Evolutionary conservation across 495 filamentous ascomycete species (phyloP), one percentile per base, ranked within the genome.

Genomic region (Podospora sp.): DNA sequence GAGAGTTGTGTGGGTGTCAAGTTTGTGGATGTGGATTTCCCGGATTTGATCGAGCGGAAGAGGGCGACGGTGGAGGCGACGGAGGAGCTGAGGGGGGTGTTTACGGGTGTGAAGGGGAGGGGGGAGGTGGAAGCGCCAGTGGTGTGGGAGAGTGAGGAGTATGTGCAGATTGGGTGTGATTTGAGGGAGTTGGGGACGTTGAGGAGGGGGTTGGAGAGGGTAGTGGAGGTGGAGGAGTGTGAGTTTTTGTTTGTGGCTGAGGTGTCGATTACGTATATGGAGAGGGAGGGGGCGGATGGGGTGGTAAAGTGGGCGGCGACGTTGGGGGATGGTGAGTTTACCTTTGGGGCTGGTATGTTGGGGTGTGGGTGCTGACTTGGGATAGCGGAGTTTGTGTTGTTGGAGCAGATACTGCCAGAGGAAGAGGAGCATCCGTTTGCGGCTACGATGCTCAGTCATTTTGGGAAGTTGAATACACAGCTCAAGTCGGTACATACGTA

Each of bases 201-300:
- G 8, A 78, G 87, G 52, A 67, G 79, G 21, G 79, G 86, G 22
- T 77, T 97, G 36, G 81, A 79, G 22, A 73, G 68, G 5, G 80
- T 87, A 50, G 67, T 91, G 21, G 80, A 89, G 29, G 73, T 88
- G 33, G 68, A 81, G 4, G 79, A 84, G 2, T 88, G 85, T 66
- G 77, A 82, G 11, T 81, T 97, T 12, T 85, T 97, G 61, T 95
- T 92, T 72, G 85, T 91, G 3, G 93, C 92, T 0, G 94, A 97
- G 77, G 93, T 97, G 6, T 96, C 92, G 6, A 83, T 96, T 35
- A 93, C 93, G 1, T 97, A 97, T 70, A 97, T 97, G 93, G 87
- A 92, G 52, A 83, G 84, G 20, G 78, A 86, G n/a, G 85, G 87
- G 24, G 88, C 94, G 36, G 87, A 96, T 78, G 80, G 80, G 22